Evolutionary conservation across 139 green algal species (phyloP).

Genomic region (Auxenochlorella pyrenoidosa): DNA sequence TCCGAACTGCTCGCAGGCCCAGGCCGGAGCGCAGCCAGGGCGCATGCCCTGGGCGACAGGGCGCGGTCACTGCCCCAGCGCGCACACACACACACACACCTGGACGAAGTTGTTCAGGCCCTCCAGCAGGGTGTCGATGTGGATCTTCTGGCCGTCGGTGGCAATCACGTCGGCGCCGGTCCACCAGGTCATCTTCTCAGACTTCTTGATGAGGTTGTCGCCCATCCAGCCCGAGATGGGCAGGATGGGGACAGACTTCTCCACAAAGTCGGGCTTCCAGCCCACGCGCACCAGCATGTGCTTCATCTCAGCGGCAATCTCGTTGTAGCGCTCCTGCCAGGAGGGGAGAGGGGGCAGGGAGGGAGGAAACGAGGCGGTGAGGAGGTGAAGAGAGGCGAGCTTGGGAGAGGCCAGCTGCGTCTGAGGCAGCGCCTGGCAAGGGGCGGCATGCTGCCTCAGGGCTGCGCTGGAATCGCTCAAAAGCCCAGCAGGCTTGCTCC

Average conservation of each 20-base stretch:
- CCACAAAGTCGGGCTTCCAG: constrained; percentile 87
- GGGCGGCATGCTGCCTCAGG: too few species aligned
- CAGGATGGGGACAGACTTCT: constrained; percentile 91
- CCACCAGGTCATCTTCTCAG: constrained; percentile 92
- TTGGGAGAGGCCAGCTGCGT: background rate
- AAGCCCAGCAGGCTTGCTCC: too few species aligned
- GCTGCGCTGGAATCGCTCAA: too few species aligned
- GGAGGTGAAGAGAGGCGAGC: background rate
- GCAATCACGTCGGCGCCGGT: constrained; percentile 18
- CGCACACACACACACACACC: too few species aligned
- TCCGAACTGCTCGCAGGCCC: too few species aligned
- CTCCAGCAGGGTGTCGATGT: constrained; percentile 88
- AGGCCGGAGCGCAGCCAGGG: too few species aligned
- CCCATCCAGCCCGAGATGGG: constrained; percentile 99
- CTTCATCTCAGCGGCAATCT: constrained; percentile 98
- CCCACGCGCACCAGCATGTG: constrained; percentile 90
- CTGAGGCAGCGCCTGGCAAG: too few species aligned
- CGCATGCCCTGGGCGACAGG: too few species aligned
- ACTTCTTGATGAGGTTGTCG: constrained; percentile 99
- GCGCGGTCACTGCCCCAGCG: too few species aligned
- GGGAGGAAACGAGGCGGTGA: too few species aligned
- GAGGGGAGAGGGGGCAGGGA: background rate
- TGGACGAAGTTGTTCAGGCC: constrained; percentile 89
- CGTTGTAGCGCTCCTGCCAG: constrained; percentile 89
- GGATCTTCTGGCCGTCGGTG: constrained; percentile 44